Percentiles rank a stretch among this genome's conserved stretches.
Evolutionary conservation across 805 yeast species (phyloP).

Genomic region (Debaryomyces prosopidis): DNA sequence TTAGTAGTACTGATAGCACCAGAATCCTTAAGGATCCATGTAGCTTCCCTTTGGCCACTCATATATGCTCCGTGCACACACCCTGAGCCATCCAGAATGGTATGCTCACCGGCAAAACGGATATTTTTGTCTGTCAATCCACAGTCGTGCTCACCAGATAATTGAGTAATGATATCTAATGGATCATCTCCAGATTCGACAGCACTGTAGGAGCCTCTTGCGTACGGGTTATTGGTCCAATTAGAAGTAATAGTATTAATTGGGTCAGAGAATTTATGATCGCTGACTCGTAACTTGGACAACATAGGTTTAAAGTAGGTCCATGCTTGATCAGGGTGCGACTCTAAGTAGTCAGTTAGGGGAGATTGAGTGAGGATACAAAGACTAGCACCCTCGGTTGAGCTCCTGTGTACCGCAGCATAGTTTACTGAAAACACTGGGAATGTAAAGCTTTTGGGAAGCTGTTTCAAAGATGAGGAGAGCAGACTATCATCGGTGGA

Average conservation of each 20-base stretch:
- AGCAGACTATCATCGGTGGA: neutral
- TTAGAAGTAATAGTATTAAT: constrained; percentile 48
- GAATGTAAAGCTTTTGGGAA: constrained; percentile 51
- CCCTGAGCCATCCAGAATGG: constrained; percentile 83
- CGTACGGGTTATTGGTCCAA: constrained; percentile 81
- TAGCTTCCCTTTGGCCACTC: constrained; percentile 65
- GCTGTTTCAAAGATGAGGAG: constrained; percentile 4
- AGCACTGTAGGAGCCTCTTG: constrained; percentile 82
- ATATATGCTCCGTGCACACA: constrained; percentile 90
- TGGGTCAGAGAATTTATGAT: constrained; percentile 19
- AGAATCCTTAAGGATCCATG: constrained; percentile 26
- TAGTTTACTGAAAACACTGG: constrained; percentile 66
- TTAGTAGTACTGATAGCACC: neutral
- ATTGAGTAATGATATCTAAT: constrained; percentile 56
- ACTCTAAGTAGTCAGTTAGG: constrained; percentile 60
- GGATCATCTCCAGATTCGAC: constrained; percentile 71
- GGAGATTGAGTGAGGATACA: constrained; percentile 73
- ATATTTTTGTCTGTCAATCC: constrained; percentile 46
- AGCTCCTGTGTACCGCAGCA: constrained; percentile 36
- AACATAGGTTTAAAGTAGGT: constrained; percentile 56
- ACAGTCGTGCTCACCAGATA: constrained; percentile 43
- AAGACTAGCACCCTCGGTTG: constrained; percentile 49
- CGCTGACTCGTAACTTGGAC: constrained; percentile 21
- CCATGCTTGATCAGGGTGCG: constrained; percentile 55
- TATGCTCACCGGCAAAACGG: constrained; percentile 91